phyloP scores from a whole-genome alignment of 2,329 filamentous ascomycete species.

The Pseudogymnoascus sp. region DNA sequence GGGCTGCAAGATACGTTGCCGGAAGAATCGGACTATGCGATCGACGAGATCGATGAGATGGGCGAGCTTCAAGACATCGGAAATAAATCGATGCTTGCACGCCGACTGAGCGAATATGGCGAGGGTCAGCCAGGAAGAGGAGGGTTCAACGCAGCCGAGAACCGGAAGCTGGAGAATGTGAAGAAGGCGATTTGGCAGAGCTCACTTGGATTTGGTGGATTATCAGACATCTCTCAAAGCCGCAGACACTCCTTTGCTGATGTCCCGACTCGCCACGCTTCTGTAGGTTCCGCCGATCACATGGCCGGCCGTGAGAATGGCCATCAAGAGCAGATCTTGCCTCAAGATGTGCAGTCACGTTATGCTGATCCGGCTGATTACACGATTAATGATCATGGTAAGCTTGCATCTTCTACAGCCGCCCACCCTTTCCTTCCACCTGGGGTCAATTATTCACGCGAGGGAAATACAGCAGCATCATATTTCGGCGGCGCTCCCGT shows the following conservation, averaged over 20 bases:
- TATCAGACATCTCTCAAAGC: slow-evolving; percentile 60
- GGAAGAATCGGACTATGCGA: slow-evolving; percentile 63
- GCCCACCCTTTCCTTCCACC: not conserved
- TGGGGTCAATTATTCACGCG: slow-evolving; percentile 17
- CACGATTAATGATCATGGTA: slow-evolving; percentile 28
- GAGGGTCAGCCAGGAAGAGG: slow-evolving; percentile 7
- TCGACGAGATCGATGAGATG: slow-evolving; percentile 60
- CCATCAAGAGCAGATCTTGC: slow-evolving; percentile 22
- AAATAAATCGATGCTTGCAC: slow-evolving; percentile 23
- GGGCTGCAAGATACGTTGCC: slow-evolving; percentile 51
- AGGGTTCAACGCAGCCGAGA: slow-evolving; percentile 34
- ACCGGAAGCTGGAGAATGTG: slow-evolving; percentile 54
- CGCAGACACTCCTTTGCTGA: slow-evolving; percentile 74
- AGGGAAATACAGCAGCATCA: slow-evolving; percentile 22
- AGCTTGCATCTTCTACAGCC: slow-evolving; percentile 18
- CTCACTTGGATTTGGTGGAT: slow-evolving; percentile 55
- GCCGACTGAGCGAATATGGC: slow-evolving; percentile 31
- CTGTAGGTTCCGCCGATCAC: slow-evolving; percentile 48
- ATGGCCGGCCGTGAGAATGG: not conserved
- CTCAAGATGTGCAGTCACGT: slow-evolving; percentile 23
- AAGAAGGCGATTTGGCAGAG: slow-evolving; percentile 66
- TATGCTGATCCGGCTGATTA: slow-evolving; percentile 26
- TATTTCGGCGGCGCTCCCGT: slow-evolving; percentile 27
- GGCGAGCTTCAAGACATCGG: slow-evolving; percentile 37
- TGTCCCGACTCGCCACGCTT: slow-evolving; percentile 55